These are phyloP conservation scores for Oryza longistaminata DNA, from an alignment of 176 grass and related monocot species.

Conservation along the genomic window DNA sequence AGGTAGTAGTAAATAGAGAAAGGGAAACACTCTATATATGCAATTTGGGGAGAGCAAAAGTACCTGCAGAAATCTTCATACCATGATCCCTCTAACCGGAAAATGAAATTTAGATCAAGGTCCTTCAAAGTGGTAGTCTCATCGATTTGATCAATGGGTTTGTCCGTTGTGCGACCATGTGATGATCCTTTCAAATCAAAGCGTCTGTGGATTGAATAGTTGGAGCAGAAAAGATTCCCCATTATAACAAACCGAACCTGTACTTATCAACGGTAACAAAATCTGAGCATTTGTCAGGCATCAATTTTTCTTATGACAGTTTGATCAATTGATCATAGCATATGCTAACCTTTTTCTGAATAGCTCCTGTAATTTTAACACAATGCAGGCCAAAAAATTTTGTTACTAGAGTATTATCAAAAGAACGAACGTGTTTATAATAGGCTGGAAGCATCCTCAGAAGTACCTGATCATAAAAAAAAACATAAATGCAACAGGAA, in stretches of 20 bases:
- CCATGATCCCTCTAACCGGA: slow-evolving; percentile 62
- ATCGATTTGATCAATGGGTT: slow-evolving; percentile 71
- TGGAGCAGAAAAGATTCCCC: slow-evolving; percentile 30
- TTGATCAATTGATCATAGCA: background rate
- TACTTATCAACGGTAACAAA: background rate
- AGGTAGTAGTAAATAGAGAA: background rate
- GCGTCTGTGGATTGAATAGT: background rate
- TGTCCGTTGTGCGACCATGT: slow-evolving; percentile 79
- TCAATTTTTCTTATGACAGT: background rate
- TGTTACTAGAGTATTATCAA: slow-evolving; percentile 70
- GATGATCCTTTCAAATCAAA: slow-evolving; percentile 68
- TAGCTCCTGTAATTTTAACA: slow-evolving; percentile 75
- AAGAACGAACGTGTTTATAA: slow-evolving; percentile 69
- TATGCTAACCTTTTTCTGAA: slow-evolving; percentile 74
- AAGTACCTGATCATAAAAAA: slow-evolving; percentile 55
- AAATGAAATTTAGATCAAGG: slow-evolving; percentile 90
- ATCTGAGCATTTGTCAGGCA: background rate
- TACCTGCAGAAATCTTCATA: slow-evolving; percentile 74
- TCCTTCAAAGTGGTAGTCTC: slow-evolving; percentile 78
- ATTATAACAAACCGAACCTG: slow-evolving; percentile 30
- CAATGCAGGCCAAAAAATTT: slow-evolving; percentile 83
- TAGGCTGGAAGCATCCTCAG: slow-evolving; percentile 89
- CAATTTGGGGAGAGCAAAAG: background rate
- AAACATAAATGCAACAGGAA: background rate
- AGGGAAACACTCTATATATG: background rate